Base-by-base conservation (phyloP, 305 asterid species). In the Fraxinus floribunda region DNA sequence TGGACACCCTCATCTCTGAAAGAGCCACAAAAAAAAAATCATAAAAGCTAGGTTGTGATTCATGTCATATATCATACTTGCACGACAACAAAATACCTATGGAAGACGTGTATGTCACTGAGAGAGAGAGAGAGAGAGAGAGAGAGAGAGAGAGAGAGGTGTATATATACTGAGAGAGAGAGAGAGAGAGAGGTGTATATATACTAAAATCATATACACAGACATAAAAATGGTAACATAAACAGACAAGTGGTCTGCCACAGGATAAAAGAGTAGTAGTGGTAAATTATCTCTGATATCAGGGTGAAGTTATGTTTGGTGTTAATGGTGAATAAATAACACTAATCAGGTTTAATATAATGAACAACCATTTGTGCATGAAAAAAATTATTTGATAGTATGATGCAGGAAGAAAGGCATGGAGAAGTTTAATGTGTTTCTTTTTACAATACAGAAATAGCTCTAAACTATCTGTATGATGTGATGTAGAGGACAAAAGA, bases 1-100 rank as follows among this genome's bases (percentile, higher is more conserved):
- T 95, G 97, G 75, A 95, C 97, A 32, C 99, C 99, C 85, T 95
- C 99, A 73, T 95, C 99, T 81, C 99, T 95, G 83, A 39, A 86
- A 88, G 80, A 82, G 85, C 75, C 87, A 39, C 46, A 38, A 36
- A 36, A 36, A 36, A 36, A 35, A 16, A 55, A 3, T 55, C n/a
- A 55, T n/a, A 57, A 57, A 57, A 57, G 18, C 29, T 18, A 7
- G 8, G 29, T 20, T 57, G 68, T 18, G 29, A 57, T 16, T 52
- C 62, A 16, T 52, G 62, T 15, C 68, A 57, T 22, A 18, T 57
- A 57, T 18, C 18, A 55, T 55, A 55, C 18, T 16, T 57, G 68
- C 26, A 22, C 5, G 68, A 57, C 29, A 20, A 57, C 20, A 13
- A 52, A 16, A 18, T 11, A 46, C 57, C 3, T 3, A 46, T 52